phyloP scores from a whole-genome alignment of 2,329 filamentous ascomycete genomes.

The Pseudogymnoascus sp. region DNA sequence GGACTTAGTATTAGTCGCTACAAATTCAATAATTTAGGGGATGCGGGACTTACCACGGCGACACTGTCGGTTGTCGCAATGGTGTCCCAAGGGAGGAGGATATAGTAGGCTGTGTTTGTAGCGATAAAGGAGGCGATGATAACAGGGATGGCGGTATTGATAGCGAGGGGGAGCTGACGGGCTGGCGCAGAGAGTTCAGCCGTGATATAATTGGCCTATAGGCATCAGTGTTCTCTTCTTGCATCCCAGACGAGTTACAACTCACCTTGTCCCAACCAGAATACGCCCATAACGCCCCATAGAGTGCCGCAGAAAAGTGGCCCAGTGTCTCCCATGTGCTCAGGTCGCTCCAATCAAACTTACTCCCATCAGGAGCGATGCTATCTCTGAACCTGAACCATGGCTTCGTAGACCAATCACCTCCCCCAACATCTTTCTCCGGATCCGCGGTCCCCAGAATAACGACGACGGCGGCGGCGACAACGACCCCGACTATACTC shows the following conservation, averaged over 20 bases:
- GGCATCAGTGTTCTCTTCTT: slow-evolving; percentile 11
- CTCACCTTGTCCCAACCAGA: slow-evolving; percentile 59
- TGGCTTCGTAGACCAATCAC: slow-evolving; percentile 43
- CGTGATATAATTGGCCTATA: slow-evolving; percentile 46
- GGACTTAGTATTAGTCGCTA: background rate
- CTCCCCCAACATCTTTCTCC: slow-evolving; percentile 34
- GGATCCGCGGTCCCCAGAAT: slow-evolving; percentile 34
- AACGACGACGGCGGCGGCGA: slow-evolving; percentile 42
- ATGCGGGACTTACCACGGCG: slow-evolving; percentile 44
- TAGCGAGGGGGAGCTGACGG: slow-evolving; percentile 50
- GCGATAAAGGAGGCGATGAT: slow-evolving; percentile 53
- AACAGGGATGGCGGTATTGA: slow-evolving; percentile 53
- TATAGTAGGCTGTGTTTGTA: slow-evolving; percentile 55
- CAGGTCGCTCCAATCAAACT: slow-evolving; percentile 42
- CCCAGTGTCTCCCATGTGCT: slow-evolving; percentile 52
- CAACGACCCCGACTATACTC: slow-evolving; percentile 40
- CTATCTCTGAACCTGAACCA: slow-evolving; percentile 50
- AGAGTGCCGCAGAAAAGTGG: slow-evolving; percentile 52
- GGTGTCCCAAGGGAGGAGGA: slow-evolving; percentile 52
- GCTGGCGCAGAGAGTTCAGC: slow-evolving; percentile 45
- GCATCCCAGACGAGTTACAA: background rate
- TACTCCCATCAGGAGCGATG: slow-evolving; percentile 41
- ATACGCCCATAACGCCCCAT: slow-evolving; percentile 57
- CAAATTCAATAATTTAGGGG: background rate
- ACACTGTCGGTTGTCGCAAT: slow-evolving; percentile 54